phyloP scores from a whole-genome alignment of 768 basidiomycete genomes.

The Dentipellis sp. region DNA sequence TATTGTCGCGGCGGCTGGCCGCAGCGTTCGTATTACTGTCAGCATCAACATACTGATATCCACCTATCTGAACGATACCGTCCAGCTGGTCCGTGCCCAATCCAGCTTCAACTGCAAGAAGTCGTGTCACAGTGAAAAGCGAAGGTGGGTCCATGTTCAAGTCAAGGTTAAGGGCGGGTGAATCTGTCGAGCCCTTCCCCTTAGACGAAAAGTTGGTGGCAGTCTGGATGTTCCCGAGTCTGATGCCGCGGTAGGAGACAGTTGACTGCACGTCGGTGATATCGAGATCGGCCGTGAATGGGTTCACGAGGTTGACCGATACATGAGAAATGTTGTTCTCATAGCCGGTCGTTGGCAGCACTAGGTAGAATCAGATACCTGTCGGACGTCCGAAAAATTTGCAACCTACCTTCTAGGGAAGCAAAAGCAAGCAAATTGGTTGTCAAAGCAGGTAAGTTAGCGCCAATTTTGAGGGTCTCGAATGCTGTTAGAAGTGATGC shows the following conservation, averaged over 20 bases:
- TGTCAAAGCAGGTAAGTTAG: conserved; percentile 51
- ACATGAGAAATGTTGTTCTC: conserved; percentile 58
- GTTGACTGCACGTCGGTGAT: conserved; percentile 52
- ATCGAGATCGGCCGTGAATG: conserved; percentile 50
- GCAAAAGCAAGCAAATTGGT: conserved; percentile 47
- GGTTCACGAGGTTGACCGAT: conserved; percentile 52
- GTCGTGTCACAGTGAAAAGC: conserved; percentile 66
- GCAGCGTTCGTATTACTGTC: conserved; percentile 21
- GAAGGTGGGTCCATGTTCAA: conserved; percentile 61
- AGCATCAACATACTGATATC: conserved; percentile 41
- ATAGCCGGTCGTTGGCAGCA: conserved; percentile 55
- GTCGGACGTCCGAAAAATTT: not conserved
- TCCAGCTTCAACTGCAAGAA: conserved; percentile 55
- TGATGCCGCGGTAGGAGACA: conserved; percentile 53
- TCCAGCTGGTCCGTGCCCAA: conserved; percentile 53
- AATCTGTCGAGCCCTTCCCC: conserved; percentile 46
- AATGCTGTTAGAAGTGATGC: conserved; percentile 54
- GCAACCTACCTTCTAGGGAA: conserved; percentile 38
- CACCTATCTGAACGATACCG: conserved; percentile 56
- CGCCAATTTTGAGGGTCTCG: conserved; percentile 43
- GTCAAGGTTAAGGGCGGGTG: conserved; percentile 47
- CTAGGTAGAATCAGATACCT: conserved; percentile 20
- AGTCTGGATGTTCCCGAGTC: conserved; percentile 51
- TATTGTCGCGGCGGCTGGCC: conserved; percentile 29
- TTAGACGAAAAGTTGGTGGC: conserved; percentile 38